Evolutionary conservation across 805 yeast species (phyloP), one percentile per base, ranked within the genome.

Genomic region (Kazachstania viticola): DNA sequence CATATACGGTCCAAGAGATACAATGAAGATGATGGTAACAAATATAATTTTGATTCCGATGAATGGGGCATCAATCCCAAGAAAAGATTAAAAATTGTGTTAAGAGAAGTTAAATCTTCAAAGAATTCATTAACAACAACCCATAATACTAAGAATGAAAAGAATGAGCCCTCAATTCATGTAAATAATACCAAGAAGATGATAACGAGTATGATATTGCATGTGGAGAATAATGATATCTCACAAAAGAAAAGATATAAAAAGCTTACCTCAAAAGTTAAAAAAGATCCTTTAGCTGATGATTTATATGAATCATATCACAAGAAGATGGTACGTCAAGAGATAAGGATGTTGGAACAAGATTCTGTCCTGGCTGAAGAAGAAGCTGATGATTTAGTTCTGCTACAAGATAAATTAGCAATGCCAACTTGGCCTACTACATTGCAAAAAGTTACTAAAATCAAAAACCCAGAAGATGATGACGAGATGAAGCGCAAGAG

Each of bases 301-400:
- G 41, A 48, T 0, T 14, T 58, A 11, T 75, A 60, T 47, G 44
- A 51, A 19, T 38, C 58, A 11, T 70, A 65, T 43, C 87, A 79
- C 53, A 64, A 64, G 26, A 62, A 69, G 25, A 71, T 78, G 73
- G 71, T 68, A 39, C 69, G 69, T 34, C 76, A 75, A 32, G 94
- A 81, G 51, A 67, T 66, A 36, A 63, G 71, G 28, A 73, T 77
- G 69, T 58, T 67, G 2, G 87, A 79, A 41, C 58, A 69, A 17
- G 68, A 64, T 30, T 21, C 43, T 6, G 27, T 34, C 1, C 64
- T 67, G 34, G 60, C 74, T 27, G 56, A 67, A 29, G 50, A 60
- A 7, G 88, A 79, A 44, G 70, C 73, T 19, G 83, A 76, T 32
- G 65, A 64, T 19, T 42, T 65, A 21, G 32, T 37, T 9, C 31